Base-by-base conservation (phyloP, 257 asterid genomes). In the Solanum paucissectum region DNA sequence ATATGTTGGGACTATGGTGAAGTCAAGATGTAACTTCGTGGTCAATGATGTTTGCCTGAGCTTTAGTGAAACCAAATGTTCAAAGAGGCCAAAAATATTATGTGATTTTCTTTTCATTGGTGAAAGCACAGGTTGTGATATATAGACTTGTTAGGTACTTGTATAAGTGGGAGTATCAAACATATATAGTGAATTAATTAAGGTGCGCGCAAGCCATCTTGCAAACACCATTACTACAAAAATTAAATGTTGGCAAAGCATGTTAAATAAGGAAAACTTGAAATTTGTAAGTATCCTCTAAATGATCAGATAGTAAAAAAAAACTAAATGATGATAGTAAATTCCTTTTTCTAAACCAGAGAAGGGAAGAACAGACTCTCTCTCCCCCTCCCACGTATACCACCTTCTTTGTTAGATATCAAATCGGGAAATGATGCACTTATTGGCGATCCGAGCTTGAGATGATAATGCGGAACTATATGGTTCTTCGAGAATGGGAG, bases 401-500 rank as follows among this genome's bases (percentile, higher is more conserved):
- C 58, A 5, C 58, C 58, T 49, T 49, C 58, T 49, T 49, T 49
- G 58, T 21, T 49, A 49, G 58, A 49, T 49, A 49, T 49, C 58
- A 49, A 91, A 29, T 16, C 68, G 83, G 95, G 88, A 90, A 93
- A 89, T 87, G 93, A 91, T 82, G 71, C 83, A 60, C 93, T 91
- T 52, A 75, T 89, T 58, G 85, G 83, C 88, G 95, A 92, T 87
- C 88, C 93, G 68, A 91, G 83, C 87, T 74, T 83, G 90, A 83
- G 93, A 91, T 88, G 96, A 91, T 85, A 88, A 76, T 88, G 91
- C 93, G 20, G 88, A 91, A 84, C 89, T 90, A 84, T 92, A 88
- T 87, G 92, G 99, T 73, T 87, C 87, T 21, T 88, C 92, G 16
- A 92, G 94, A 87, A 25, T 86, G 77, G 94, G 95, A 87, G 94